Base-by-base conservation (phyloP, 495 filamentous ascomycete species). In the Penicillium turbatum region DNA sequence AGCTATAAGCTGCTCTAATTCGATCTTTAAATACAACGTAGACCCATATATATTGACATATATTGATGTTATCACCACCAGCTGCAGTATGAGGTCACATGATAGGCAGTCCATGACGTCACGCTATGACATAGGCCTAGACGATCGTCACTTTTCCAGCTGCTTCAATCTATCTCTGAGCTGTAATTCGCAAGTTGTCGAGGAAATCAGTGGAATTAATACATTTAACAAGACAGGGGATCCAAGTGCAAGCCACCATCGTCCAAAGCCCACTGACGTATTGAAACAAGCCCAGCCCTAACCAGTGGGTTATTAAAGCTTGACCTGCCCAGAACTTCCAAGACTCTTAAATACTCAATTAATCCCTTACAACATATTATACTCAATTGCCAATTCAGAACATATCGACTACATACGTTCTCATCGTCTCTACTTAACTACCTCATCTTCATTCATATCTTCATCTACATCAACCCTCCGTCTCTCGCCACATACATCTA, bases 201-300 rank as follows among this genome's bases (percentile, higher is more conserved):
- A n/a, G 5, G 1, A 24, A 24, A 34, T 34, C 34, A 38, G 47
- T 49, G 47, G 47, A 39, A 38, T 49, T 5, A 16, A 30, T 49
- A 9, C 10, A 16, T 21, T 26, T 7, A 31, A 35, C 11, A 17
- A 30, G 34, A 24, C 30, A 24, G 17, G 44, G 2, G n/a, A 16
- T 21, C 37, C 29, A 29, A 32, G 29, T 16, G 49, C 39, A 43
- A 43, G 30, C 38, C 30, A 42, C 48, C 8, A 9, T 32, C 12
- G 34, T 34, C 24, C 34, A 38, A 38, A 8, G 13, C 6, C 48
- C 44, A 39, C 47, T 51, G 49, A 51, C 49, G 49, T 51, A 51
- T 24, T 34, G n/a, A 30, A 32, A 31, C 10, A 12, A 1, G 11
- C 21, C 21, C 21, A 24, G 26, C 10, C 36, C 16, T 1, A 26